Conservation (phyloP, 2,329 filamentous ascomycete species). For the Bipolaris zeicola region DNA sequence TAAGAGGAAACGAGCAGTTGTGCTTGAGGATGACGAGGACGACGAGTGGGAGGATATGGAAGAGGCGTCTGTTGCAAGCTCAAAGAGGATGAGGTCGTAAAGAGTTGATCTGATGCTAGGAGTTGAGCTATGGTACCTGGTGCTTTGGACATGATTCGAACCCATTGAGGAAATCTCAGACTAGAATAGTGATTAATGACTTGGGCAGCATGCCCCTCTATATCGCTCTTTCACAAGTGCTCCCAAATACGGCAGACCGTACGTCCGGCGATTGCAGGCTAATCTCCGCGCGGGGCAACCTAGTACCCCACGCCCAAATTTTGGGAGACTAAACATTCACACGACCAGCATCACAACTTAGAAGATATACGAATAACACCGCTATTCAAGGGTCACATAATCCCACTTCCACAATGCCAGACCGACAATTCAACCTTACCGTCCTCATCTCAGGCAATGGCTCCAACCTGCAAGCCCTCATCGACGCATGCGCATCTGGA, state of each 20-base stretch:
- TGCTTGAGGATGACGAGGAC: conserved; percentile 48
- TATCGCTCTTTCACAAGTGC: not conserved
- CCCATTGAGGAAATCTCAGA: no score
- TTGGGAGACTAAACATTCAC: conserved; percentile 14
- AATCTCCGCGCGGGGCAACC: conserved; percentile 18
- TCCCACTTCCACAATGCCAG: conserved; percentile 23
- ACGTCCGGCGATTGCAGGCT: conserved; percentile 9
- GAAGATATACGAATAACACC: not conserved
- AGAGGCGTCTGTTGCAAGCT: conserved; percentile 33
- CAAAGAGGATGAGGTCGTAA: conserved; percentile 35
- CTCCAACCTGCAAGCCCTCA: conserved; percentile 79
- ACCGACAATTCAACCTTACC: conserved; percentile 58
- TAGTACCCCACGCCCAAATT: conserved; percentile 37
- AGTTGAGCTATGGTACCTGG: not conserved
- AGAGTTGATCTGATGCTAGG: not conserved
- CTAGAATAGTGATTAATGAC: conserved; percentile 2
- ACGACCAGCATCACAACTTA: not conserved
- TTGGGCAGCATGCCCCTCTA: conserved; percentile 13
- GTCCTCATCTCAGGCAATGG: conserved; percentile 69
- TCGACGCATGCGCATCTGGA: conserved; percentile 61
- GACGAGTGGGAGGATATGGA: conserved; percentile 47
- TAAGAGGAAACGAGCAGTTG: conserved; percentile 41
- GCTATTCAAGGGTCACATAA: not conserved
- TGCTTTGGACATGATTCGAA: not conserved
- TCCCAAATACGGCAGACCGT: not conserved